These are phyloP conservation scores for Kwoniella sp. DNA, from an alignment of 768 basidiomycete genomes.

Conservation along the genomic window DNA sequence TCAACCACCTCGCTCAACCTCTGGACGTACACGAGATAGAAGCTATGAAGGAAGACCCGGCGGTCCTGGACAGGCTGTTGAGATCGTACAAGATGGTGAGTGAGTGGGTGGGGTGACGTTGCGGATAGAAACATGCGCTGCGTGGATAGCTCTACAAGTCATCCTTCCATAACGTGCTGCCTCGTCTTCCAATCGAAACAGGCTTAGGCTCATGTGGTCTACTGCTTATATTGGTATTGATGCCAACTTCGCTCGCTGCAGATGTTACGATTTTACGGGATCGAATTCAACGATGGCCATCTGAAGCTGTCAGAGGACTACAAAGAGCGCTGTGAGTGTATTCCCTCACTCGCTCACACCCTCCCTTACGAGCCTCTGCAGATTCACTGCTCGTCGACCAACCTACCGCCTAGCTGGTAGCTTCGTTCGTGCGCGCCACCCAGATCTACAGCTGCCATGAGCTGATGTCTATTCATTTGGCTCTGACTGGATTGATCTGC, in stretches of 20 bases:
- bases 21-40: conserved; percentile 40
- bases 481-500: neutral
- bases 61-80: conserved; percentile 29
- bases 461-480: neutral
- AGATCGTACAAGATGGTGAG: conserved; percentile 48
- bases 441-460: too few relatives aligned
- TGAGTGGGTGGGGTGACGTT: neutral
- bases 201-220: neutral
- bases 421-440: too few relatives aligned
- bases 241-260: conserved; percentile 10
- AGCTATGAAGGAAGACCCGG: conserved; percentile 32
- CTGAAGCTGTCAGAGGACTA: conserved; percentile 18
- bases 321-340: conserved; percentile 33
- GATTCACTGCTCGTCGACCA: too few relatives aligned
- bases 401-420: neutral
- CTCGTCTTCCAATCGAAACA: neutral
- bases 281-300: conserved; percentile 38
- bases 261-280: conserved; percentile 47
- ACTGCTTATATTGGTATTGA: neutral
- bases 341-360: neutral
- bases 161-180: neutral
- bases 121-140: neutral
- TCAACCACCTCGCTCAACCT: conserved; percentile 48
- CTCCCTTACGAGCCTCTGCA: neutral
- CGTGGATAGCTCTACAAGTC: neutral